These are phyloP conservation scores for Aspergillus japonicus DNA, from an alignment of 2,329 filamentous ascomycete species.

Conservation along the genomic window DNA sequence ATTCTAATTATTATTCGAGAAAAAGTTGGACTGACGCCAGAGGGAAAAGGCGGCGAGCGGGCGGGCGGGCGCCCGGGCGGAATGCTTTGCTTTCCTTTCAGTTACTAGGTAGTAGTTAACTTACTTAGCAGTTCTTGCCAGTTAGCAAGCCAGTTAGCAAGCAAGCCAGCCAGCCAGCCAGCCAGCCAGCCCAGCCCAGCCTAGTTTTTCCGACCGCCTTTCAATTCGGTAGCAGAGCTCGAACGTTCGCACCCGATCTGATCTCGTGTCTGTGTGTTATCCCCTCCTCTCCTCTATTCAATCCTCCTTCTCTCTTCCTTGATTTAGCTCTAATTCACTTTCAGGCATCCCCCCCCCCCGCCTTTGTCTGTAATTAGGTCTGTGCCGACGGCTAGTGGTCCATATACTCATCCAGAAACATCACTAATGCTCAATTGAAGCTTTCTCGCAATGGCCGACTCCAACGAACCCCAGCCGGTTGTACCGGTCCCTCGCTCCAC, in stretches of 20 bases:
- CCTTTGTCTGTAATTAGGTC: slow-evolving; percentile 19
- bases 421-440: slow-evolving; percentile 13
- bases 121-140: no score
- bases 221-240: slow-evolving; percentile 28
- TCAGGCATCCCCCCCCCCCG: slow-evolving; percentile 12
- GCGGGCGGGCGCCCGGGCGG: slow-evolving; percentile 7
- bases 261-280: slow-evolving; percentile 9
- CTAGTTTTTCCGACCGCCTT: slow-evolving; percentile 44
- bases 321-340: slow-evolving; percentile 17
- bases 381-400: slow-evolving; percentile 3
- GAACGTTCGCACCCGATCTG: slow-evolving; percentile 18
- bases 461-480: slow-evolving; percentile 56
- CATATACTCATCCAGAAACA: background rate
- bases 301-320: slow-evolving; percentile 21
- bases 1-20: slow-evolving; percentile 7
- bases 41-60: slow-evolving; percentile 9
- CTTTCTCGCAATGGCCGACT: slow-evolving; percentile 55
- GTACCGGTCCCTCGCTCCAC: slow-evolving; percentile 68
- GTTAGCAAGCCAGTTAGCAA: no score
- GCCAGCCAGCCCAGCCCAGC: slow-evolving; percentile 10
- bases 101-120: no score
- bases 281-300: slow-evolving; percentile 10
- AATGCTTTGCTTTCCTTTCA: background rate
- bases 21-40: slow-evolving; percentile 19
- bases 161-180: no score